Conservation (phyloP, 2,329 filamentous ascomycete genomes). For the Paraphoma sp. region DNA sequence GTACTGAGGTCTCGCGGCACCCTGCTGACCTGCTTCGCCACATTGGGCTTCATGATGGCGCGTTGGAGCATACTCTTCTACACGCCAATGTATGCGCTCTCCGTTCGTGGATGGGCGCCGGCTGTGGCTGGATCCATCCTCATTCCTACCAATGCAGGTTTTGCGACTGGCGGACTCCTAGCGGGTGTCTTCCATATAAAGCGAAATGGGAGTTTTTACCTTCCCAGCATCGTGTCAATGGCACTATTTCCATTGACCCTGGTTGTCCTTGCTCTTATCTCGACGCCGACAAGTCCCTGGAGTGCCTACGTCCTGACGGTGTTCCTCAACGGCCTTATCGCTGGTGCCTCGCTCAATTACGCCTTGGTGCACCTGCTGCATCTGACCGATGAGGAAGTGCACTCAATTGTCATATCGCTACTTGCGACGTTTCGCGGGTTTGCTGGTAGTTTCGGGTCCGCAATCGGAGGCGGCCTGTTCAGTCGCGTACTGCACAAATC, state of each 20-base stretch:
- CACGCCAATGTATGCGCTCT: constrained; percentile 78
- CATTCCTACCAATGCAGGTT: constrained; percentile 82
- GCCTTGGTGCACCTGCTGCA: constrained; percentile 81
- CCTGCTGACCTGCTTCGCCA: constrained; percentile 74
- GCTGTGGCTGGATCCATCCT: constrained; percentile 77
- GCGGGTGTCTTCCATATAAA: constrained; percentile 80
- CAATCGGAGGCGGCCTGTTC: constrained; percentile 80
- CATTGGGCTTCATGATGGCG: constrained; percentile 79
- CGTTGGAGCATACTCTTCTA: constrained; percentile 85
- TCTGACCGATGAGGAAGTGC: constrained; percentile 68
- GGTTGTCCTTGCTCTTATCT: constrained; percentile 62
- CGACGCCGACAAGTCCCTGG: constrained; percentile 60
- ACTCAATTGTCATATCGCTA: constrained; percentile 78
- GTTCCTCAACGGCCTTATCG: constrained; percentile 74
- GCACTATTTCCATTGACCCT: constrained; percentile 67
- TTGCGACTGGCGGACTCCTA: constrained; percentile 74
- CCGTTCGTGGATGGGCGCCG: constrained; percentile 73
- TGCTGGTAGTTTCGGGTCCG: constrained; percentile 79
- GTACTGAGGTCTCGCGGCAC: constrained; percentile 74
- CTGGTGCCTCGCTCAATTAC: constrained; percentile 79
- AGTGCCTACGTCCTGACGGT: constrained; percentile 65
- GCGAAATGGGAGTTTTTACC: constrained; percentile 75
- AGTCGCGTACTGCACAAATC: constrained; percentile 64
- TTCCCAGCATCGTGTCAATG: constrained; percentile 66
- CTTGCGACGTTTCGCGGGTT: constrained; percentile 83